phyloP scores from a whole-genome alignment of 306 rosid genomes.

The Vigna reflexopilosa region DNA sequence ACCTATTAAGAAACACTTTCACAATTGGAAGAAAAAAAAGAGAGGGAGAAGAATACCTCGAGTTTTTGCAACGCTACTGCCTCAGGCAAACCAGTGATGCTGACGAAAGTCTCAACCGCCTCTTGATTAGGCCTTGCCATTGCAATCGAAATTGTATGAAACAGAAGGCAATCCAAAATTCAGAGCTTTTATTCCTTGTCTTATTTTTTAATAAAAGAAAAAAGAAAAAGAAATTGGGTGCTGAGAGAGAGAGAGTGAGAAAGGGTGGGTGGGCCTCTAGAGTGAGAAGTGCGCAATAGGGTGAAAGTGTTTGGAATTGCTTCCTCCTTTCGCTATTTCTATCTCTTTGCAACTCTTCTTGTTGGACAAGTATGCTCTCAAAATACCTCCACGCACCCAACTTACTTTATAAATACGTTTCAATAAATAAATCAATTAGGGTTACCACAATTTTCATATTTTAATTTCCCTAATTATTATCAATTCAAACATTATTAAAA shows the following conservation, averaged over 20 bases:
- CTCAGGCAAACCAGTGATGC: slow-evolving; percentile 76
- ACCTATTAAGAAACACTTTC: not conserved
- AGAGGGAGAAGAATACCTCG: slow-evolving; percentile 43
- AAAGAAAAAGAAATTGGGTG: not conserved
- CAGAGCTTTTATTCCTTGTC: not conserved
- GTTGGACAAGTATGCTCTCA: not conserved
- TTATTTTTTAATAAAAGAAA: not conserved
- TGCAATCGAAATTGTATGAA: slow-evolving; percentile 46
- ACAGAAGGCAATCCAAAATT: slow-evolving; percentile 19
- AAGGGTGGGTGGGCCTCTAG: not conserved
- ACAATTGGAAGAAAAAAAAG: not conserved
- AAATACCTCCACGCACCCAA: not conserved
- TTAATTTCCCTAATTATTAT: too few relatives aligned
- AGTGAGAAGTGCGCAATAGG: not conserved
- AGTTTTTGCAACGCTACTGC: slow-evolving; percentile 71
- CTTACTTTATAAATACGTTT: not conserved
- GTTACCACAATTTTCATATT: too few relatives aligned
- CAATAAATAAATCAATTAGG: not conserved
- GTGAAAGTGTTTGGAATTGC: slow-evolving; percentile 21
- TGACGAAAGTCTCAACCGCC: slow-evolving; percentile 77
- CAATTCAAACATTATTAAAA: too few relatives aligned
- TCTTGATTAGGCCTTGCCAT: slow-evolving; percentile 89
- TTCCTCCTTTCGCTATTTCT: not conserved
- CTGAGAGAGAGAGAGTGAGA: not conserved
- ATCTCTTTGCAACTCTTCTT: not conserved